These are phyloP conservation scores for Fusarium secorum DNA, from an alignment of 2,329 filamentous ascomycete genomes.

Conservation along the genomic window DNA sequence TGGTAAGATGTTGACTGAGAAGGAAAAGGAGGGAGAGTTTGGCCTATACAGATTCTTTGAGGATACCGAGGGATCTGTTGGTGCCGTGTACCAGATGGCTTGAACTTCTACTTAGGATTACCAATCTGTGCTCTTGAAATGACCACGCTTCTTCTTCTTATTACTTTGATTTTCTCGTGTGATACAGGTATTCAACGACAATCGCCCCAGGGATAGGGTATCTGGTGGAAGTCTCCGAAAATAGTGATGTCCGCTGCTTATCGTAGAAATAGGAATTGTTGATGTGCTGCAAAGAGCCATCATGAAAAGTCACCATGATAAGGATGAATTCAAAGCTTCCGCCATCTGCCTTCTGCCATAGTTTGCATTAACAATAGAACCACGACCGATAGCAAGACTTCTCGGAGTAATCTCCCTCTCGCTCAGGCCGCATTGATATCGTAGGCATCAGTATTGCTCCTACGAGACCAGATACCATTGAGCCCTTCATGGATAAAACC, in stretches of 20 bases:
- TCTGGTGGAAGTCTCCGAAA: not conserved
- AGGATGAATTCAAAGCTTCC: constrained; percentile 29
- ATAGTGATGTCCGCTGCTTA: not conserved
- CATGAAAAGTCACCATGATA: constrained; percentile 25
- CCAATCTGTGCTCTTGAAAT: not conserved
- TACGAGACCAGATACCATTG: constrained; percentile 6
- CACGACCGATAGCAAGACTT: constrained; percentile 31
- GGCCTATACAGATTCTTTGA: constrained; percentile 45
- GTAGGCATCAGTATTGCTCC: constrained; percentile 23
- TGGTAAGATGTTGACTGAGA: constrained; percentile 42
- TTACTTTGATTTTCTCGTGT: not conserved
- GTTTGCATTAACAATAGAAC: constrained; percentile 15
- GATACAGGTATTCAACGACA: not conserved
- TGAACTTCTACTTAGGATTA: not conserved
- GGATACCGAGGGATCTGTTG: constrained; percentile 45
- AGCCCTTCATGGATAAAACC: constrained; percentile 32
- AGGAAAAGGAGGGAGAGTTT: constrained; percentile 40
- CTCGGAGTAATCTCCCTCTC: constrained; percentile 23
- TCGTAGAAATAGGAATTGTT: constrained; percentile 36
- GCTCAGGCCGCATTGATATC: constrained; percentile 15
- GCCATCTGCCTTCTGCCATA: constrained; percentile 29
- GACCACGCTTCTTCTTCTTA: not conserved
- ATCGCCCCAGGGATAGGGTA: no score
- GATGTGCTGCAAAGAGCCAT: constrained; percentile 36
- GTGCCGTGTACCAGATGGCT: constrained; percentile 43